Base-by-base conservation (phyloP, 441 rosid genomes). In the Omphalea diandra region DNA sequence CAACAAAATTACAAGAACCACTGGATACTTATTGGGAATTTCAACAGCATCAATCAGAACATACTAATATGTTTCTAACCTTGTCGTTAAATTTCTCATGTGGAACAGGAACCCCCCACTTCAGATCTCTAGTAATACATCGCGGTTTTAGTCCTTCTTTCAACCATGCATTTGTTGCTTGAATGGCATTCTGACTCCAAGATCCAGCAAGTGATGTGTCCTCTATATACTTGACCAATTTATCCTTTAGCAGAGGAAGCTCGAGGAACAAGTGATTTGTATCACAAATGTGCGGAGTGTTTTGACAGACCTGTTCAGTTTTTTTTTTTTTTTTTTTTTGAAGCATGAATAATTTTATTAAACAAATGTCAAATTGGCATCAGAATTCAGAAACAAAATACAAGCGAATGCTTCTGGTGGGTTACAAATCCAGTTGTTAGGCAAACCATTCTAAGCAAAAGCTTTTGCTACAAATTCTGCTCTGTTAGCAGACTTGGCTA, bases 101-200 rank as follows among this genome's bases (percentile, higher is more conserved):
- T 49, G 99, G 99, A 62, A 90, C 97, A 36, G 98, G 90, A 72
- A 94, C 98, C 46, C 99, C 99, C 98, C 98, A 95, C 76, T 93
- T 95, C 76, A 95, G 83, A 83, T 95, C 99, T 79, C 99, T 89
- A n/a, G 98, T 95, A 74, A 95, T 95, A 70, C 99, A 90, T 61
- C 99, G 82, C 49, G 78, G 81, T 75, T 76, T 90, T 72, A 95
- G 83, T 70, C 99, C 99, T 77, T 95, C 99, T 72, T 80, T 89
- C 67, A 93, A 94, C 99, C 98, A 93, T 66, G 93, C 90, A 75
- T 87, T 70, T 32, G 99, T 95, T 27, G 88, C 81, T 73, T 93
- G 91, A 79, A 93, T 85, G 59, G 99, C 99, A 84, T 95, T 95
- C 79, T 88, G 95, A 83, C 98, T 95, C 99, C 99, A 95, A 35